These are phyloP conservation scores for Symbiodinium pilosum DNA, from an alignment of 73 alveolate genomes.

Conservation along the genomic window DNA sequence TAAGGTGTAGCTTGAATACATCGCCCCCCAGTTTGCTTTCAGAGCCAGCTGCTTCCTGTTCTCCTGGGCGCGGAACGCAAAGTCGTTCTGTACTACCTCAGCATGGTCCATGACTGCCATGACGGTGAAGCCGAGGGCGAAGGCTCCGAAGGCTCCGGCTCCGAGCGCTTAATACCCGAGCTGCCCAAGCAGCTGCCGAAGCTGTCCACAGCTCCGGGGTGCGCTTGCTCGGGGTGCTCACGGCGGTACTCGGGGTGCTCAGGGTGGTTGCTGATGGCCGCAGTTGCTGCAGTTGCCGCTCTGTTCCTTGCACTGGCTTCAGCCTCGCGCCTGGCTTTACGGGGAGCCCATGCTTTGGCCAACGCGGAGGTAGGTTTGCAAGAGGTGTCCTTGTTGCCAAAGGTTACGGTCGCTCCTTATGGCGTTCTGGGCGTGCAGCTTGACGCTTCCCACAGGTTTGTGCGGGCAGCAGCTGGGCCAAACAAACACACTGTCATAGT, in stretches of 20 bases:
- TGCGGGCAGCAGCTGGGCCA: background rate
- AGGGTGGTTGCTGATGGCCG: background rate
- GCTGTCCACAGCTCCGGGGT: background rate
- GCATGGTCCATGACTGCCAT: background rate
- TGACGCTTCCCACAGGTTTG: background rate
- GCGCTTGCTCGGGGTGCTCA: no score
- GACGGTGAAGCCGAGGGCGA: no score
- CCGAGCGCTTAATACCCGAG: no score
- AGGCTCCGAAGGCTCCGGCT: background rate
- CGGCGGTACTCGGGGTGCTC: no score
- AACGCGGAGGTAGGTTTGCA: background rate
- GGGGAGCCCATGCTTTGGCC: background rate
- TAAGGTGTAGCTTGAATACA: no score
- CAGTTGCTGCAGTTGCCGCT: background rate
- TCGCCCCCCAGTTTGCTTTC: no score
- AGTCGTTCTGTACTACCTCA: background rate
- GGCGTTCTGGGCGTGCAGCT: conserved; percentile 64
- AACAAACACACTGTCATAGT: background rate
- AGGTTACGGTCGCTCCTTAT: conserved; percentile 11
- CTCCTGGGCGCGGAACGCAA: no score
- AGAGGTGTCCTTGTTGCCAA: background rate
- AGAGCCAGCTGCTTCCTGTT: no score
- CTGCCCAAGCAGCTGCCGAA: no score
- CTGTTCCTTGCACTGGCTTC: background rate
- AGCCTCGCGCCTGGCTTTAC: background rate